Evolutionary conservation across 2,329 filamentous ascomycete genomes (phyloP).

Genomic region (Colletotrichum viniferum): DNA sequence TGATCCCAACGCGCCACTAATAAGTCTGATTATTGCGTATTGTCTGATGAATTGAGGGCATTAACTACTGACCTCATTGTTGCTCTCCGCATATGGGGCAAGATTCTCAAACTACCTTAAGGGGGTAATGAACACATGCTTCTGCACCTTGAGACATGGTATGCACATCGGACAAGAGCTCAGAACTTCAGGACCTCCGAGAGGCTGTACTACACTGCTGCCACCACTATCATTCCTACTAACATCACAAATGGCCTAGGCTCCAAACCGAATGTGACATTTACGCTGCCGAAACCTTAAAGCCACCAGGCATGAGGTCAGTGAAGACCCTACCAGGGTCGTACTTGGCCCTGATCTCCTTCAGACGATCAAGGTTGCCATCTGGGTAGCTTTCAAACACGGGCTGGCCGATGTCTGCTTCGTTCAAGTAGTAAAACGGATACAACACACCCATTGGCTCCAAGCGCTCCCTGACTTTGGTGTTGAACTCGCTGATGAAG

Average conservation of each 20-base stretch:
- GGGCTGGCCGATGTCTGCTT: neutral
- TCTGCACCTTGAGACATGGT: neutral
- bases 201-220: rapidly evolving
- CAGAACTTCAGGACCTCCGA: neutral
- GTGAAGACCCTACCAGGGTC: neutral
- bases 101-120: neutral
- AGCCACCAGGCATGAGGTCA: neutral
- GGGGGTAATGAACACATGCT: neutral
- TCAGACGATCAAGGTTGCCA: neutral
- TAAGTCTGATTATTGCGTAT: neutral
- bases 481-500: neutral
- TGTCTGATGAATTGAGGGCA: neutral
- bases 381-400: neutral
- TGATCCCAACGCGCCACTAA: neutral
- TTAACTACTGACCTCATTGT: rapidly evolving
- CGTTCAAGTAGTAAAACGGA: neutral
- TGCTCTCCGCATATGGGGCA: neutral
- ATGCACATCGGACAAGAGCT: neutral
- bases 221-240: rapidly evolving
- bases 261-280: neutral
- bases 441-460: neutral
- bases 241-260: neutral
- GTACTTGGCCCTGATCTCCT: neutral
- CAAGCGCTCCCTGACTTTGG: neutral
- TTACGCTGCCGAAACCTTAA: neutral